Evolutionary conservation across 768 basidiomycete genomes (phyloP), one percentile per base, ranked within the genome.

Genomic region (Kwoniella europaea): DNA sequence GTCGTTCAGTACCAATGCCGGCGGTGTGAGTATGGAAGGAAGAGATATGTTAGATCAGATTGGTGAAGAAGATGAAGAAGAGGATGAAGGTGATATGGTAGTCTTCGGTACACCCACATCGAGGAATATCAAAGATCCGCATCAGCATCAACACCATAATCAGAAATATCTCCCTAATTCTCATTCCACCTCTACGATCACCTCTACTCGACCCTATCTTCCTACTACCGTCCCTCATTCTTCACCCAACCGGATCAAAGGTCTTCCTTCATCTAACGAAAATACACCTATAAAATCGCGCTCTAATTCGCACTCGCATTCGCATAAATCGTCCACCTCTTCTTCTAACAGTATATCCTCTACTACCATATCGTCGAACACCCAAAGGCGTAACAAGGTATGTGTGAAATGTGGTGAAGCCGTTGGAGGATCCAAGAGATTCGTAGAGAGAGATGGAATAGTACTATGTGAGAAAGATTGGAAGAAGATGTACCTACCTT

Each of bases 401-500:
- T 97, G 94, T 79, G 84, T 89, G 61, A 88, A 89, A 73, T 97
- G 94, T 83, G 82, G 86, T 65, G 87, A 87, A 81, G 84, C 76
- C 72, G 90, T 96, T 66, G 90, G 91, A 46, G 91, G 93, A 80
- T 52, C 74, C 15, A 90, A 91, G 73, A 86, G 91, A 75, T 79
- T 75, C 24, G 79, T 95, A 90, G 93, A 91, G 92, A 71, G 87
- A 86, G 79, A 90, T 89, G 84, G 93, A 90, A 67, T 88, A 85
- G 89, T 93, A 46, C 84, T 97, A 76, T 97, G 95, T 82, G 95
- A 94, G 79, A 85, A 84, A 76, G 95, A 94, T 82, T 97, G 94
- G 94, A 97, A 96, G 86, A 90, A 91, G 78, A 91, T 95, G 90
- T 97, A 96, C 85, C 84, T 97, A 72, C 94, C 94, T 71, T 94